Conservation (phyloP, 495 filamentous ascomycete species). For the Podospora tetraspora region DNA sequence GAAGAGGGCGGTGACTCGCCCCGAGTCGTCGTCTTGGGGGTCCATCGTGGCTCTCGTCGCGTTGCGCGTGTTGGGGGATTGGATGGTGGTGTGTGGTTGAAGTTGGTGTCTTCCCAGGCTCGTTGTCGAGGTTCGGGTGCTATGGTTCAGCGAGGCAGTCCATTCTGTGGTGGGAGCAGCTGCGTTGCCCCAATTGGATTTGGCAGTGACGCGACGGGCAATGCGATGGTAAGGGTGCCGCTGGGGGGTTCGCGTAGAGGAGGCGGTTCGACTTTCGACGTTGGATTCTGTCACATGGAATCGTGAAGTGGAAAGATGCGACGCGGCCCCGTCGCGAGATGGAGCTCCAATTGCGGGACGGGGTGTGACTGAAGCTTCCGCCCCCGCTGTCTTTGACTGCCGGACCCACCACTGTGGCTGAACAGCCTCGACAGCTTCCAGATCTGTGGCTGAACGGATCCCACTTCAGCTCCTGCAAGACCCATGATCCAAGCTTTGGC, state of each 20-base stretch:
- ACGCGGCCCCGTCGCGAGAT: too few species aligned
- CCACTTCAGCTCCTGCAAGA: conserved; percentile 1
- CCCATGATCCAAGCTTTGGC: neutral
- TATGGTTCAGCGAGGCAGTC: neutral
- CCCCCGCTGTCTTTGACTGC: neutral
- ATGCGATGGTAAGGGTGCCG: neutral
- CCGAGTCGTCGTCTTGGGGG: conserved; percentile 32
- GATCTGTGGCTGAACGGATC: neutral
- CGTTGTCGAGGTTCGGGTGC: conserved; percentile 1
- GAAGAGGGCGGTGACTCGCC: conserved; percentile 43
- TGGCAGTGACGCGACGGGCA: neutral
- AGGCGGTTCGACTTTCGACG: neutral
- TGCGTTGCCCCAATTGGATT: neutral
- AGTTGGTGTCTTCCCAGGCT: neutral
- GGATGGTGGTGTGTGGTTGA: neutral
- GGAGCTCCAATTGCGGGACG: neutral
- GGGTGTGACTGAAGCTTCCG: conserved; percentile 6
- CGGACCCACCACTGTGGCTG: neutral
- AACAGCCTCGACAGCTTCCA: neutral
- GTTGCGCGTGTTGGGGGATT: neutral
- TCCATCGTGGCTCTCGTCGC: conserved; percentile 26
- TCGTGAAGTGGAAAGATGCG: neutral
- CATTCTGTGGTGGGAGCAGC: neutral
- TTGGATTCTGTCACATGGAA: neutral
- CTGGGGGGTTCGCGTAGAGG: neutral